Evolutionary conservation across 2,329 filamentous ascomycete species (phyloP).

Genomic region (Chaetomiaceae sp.): DNA sequence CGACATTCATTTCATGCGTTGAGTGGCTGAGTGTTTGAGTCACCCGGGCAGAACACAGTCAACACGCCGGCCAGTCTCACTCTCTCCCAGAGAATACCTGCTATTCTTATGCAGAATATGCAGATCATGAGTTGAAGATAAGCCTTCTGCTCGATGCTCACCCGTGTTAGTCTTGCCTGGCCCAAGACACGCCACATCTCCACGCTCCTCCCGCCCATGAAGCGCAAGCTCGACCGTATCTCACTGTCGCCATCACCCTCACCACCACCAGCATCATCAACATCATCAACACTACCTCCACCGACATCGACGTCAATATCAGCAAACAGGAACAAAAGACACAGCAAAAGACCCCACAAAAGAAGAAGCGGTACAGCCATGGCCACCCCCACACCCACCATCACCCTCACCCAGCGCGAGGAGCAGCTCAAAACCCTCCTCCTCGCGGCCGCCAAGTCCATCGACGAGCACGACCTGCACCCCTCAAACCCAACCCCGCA

Average conservation of each 20-base stretch:
- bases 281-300: too few species aligned
- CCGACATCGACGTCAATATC: too few species aligned
- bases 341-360: too few species aligned
- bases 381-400: slow-evolving; percentile 14
- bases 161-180: background rate
- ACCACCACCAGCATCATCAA: slow-evolving; percentile 1
- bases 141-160: slow-evolving; percentile 13
- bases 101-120: too few species aligned
- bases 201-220: slow-evolving; percentile 17
- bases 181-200: background rate
- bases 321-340: too few species aligned
- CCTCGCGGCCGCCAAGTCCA: slow-evolving; percentile 71
- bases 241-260: too few species aligned
- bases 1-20: too few species aligned
- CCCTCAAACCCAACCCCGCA: slow-evolving; percentile 38
- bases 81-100: background rate
- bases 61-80: background rate
- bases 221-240: slow-evolving; percentile 22
- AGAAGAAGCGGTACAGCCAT: slow-evolving; percentile 1
- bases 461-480: slow-evolving; percentile 44
- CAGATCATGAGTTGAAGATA: slow-evolving; percentile 4
- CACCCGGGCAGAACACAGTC: background rate
- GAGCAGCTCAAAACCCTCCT: slow-evolving; percentile 68
- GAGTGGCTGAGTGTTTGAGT: too few species aligned
- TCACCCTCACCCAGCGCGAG: slow-evolving; percentile 65